These are phyloP conservation scores for Microstroma glucosiphilum DNA, from an alignment of 1,284 basidiomycete genomes.

Conservation along the genomic window DNA sequence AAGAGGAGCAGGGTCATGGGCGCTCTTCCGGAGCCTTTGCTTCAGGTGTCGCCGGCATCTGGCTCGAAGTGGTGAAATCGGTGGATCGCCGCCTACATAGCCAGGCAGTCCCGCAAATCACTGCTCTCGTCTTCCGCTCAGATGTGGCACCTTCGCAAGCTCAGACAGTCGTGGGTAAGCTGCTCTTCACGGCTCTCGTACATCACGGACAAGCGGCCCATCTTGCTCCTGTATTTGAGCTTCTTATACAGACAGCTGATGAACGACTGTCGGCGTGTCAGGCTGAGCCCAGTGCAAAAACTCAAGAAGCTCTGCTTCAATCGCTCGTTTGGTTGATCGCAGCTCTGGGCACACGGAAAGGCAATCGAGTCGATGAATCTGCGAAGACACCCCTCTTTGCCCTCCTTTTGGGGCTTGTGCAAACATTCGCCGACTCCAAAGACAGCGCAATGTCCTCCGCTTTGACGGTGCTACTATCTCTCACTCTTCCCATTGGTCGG, in stretches of 20 bases:
- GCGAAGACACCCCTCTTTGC: conserved; percentile 32
- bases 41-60: conserved; percentile 42
- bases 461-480: conserved; percentile 25
- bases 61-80: conserved; percentile 44
- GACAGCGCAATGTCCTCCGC: conserved; percentile 9
- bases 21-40: conserved; percentile 25
- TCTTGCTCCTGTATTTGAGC: conserved; percentile 29
- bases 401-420: conserved; percentile 22
- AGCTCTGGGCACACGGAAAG: conserved; percentile 41
- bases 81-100: conserved; percentile 38
- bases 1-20: conserved; percentile 22
- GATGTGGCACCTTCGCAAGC: conserved; percentile 9
- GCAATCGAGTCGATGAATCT: conserved; percentile 28
- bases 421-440: background rate
- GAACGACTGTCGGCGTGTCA: background rate
- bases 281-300: background rate
- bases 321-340: conserved; percentile 34
- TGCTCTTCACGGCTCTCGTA: conserved; percentile 38
- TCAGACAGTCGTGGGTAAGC: conserved; percentile 23
- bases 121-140: conserved; percentile 20
- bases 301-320: conserved; percentile 17
- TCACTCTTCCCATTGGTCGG: conserved; percentile 37
- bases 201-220: conserved; percentile 36
- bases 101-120: conserved; percentile 22
- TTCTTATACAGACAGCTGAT: conserved; percentile 21